These are phyloP conservation scores for Arabidopsis hybrid DNA, from an alignment of 441 rosid species.

Conservation along the genomic window DNA sequence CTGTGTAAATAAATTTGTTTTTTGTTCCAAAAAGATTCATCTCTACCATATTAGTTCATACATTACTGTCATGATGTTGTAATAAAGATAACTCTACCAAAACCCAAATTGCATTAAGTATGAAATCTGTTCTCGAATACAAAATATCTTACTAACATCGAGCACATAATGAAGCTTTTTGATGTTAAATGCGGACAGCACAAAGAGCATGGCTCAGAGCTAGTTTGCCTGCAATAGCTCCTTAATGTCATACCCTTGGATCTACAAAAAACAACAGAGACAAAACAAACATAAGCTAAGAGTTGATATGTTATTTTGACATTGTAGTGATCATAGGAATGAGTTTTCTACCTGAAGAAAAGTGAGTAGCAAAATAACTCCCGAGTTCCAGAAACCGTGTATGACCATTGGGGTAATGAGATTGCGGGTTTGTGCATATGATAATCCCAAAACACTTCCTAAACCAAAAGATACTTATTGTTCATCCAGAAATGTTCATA, in stretches of 20 bases:
- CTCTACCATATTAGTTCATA: constrained; percentile 4
- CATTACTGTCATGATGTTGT: constrained; percentile 1
- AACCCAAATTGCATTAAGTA: constrained; percentile 10
- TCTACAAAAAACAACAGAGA: constrained; percentile 11
- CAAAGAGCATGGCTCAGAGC: constrained; percentile 20
- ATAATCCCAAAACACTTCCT: constrained; percentile 79
- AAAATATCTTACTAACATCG: neutral
- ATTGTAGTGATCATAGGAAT: constrained; percentile 11
- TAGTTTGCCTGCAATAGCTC: constrained; percentile 45
- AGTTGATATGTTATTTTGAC: neutral
- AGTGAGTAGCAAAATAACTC: constrained; percentile 82
- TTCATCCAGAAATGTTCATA: constrained; percentile 16
- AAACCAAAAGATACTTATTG: constrained; percentile 11
- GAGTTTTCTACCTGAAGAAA: constrained; percentile 73
- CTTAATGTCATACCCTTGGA: constrained; percentile 48
- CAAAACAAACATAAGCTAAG: neutral
- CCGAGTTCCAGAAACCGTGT: constrained; percentile 90
- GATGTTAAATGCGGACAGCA: constrained; percentile 18
- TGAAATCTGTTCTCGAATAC: neutral
- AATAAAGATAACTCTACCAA: neutral
- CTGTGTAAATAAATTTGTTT: neutral
- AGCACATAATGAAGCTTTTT: constrained; percentile 10
- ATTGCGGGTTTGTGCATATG: constrained; percentile 92
- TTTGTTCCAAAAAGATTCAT: neutral
- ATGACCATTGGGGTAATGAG: constrained; percentile 79